Percentiles rank a stretch among this genome's conserved stretches.
These are phyloP conservation scores for Nicotiana knightiana DNA, from an alignment of 257 asterid genomes.

Conservation along the genomic window DNA sequence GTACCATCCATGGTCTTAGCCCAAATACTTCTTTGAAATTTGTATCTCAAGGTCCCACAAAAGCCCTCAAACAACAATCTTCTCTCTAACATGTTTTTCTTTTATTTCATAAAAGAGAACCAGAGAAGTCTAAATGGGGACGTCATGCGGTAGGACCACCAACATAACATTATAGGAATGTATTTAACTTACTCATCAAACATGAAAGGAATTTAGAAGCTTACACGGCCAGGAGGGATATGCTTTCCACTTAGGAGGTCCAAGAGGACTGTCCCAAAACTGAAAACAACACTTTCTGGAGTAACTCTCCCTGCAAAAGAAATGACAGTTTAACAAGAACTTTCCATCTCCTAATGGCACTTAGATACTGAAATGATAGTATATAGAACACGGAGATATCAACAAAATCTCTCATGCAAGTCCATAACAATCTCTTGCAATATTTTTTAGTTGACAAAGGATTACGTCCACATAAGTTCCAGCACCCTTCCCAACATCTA, in stretches of 20 bases:
- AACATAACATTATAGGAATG: no score
- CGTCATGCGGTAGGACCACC: no score
- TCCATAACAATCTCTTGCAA: background rate
- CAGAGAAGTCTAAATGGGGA: no score
- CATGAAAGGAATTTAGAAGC: slow-evolving; percentile 14
- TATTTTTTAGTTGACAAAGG: background rate
- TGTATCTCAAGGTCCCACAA: no score
- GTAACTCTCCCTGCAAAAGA: slow-evolving; percentile 83
- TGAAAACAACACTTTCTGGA: slow-evolving; percentile 93
- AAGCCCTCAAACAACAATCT: no score
- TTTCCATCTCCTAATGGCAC: background rate
- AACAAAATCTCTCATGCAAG: background rate
- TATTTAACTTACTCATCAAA: no score
- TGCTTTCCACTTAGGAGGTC: slow-evolving; percentile 99
- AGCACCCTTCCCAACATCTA: background rate
- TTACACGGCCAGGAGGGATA: slow-evolving; percentile 95
- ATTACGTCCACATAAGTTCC: background rate
- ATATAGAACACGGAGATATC: background rate
- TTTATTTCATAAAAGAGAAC: no score
- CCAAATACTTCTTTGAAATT: no score
- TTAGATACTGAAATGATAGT: slow-evolving; percentile 6
- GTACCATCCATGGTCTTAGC: no score
- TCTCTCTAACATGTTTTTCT: no score
- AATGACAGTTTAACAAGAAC: no score
- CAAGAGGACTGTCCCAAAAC: slow-evolving; percentile 95